phyloP scores from a whole-genome alignment of 768 basidiomycete species.

The Mycena polygramma region DNA sequence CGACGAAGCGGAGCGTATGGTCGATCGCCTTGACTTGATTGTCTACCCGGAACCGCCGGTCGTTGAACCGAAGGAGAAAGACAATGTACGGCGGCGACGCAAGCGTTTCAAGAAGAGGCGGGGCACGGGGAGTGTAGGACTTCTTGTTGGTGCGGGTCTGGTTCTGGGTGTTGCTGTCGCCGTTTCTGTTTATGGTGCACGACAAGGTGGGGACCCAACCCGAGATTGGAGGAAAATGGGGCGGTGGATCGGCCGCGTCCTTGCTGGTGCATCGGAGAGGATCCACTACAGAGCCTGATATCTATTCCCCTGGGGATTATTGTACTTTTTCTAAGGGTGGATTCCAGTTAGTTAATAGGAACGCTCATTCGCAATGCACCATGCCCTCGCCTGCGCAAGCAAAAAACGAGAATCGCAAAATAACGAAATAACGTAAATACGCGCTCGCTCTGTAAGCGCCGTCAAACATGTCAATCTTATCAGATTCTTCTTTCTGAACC shows the following conservation, averaged over 20 bases:
- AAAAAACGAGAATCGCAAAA: too few relatives aligned
- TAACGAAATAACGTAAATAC: too few relatives aligned
- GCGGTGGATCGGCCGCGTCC: constrained; percentile 46
- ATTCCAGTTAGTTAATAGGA: too few relatives aligned
- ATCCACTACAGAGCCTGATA: constrained; percentile 9
- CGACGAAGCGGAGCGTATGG: constrained; percentile 72
- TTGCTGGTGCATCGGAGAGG: constrained; percentile 43
- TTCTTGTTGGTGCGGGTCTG: constrained; percentile 76
- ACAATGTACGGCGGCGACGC: constrained; percentile 39
- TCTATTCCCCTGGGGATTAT: not conserved
- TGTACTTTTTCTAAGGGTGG: too few relatives aligned
- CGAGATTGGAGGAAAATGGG: constrained; percentile 46
- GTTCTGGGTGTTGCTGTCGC: constrained; percentile 81
- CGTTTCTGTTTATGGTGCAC: constrained; percentile 59
- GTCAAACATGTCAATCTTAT: constrained; percentile 10
- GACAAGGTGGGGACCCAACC: constrained; percentile 41
- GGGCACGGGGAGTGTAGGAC: constrained; percentile 38
- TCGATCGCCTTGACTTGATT: constrained; percentile 65
- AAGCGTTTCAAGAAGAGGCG: constrained; percentile 35
- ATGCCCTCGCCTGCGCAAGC: too few relatives aligned
- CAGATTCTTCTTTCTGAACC: constrained; percentile 15
- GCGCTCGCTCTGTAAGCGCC: too few relatives aligned
- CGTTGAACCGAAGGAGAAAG: constrained; percentile 42
- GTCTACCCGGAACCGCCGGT: constrained; percentile 65
- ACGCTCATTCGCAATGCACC: too few relatives aligned